Percentiles rank a stretch among this genome's conserved stretches.
These are phyloP conservation scores for Piromyces finnis DNA, from an alignment of 192 early-diverging fungal species.

Conservation along the genomic window DNA sequence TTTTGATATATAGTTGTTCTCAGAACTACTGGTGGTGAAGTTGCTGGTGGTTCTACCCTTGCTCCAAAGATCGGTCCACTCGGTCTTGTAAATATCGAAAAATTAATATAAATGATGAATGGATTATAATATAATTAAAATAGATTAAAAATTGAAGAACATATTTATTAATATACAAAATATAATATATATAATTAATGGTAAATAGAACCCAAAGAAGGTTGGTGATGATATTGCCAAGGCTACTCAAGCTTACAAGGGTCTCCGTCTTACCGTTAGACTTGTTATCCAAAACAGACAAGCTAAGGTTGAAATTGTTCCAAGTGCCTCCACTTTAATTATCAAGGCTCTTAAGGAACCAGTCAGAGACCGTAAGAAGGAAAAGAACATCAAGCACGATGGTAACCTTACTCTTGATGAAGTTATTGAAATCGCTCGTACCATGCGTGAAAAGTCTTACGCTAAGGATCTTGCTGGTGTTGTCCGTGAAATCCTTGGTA, in stretches of 20 bases:
- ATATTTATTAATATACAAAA: no score
- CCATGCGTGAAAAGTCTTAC: constrained; percentile 82
- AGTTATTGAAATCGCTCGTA: constrained; percentile 88
- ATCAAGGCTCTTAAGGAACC: constrained; percentile 96
- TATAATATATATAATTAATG: neutral
- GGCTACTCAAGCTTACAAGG: constrained; percentile 97
- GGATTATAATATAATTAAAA: no score
- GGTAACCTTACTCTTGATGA: constrained; percentile 91
- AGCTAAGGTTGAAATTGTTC: constrained; percentile 88
- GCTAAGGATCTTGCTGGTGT: constrained; percentile 87
- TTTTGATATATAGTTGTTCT: constrained; percentile 47
- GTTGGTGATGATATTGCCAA: constrained; percentile 99
- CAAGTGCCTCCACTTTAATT: constrained; percentile 88
- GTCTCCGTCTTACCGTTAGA: constrained; percentile 93
- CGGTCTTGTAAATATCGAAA: constrained; percentile 42
- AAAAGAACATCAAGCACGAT: constrained; percentile 99
- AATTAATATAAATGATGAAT: neutral
- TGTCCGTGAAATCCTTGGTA: constrained; percentile 93
- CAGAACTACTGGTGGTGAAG: constrained; percentile 95
- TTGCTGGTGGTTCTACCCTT: constrained; percentile 88
- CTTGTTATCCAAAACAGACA: constrained; percentile 99
- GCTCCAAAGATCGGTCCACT: constrained; percentile 99
- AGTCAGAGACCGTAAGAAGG: constrained; percentile 96
- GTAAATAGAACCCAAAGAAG: constrained; percentile 83
- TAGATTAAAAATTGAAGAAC: no score